phyloP scores from a whole-genome alignment of 2,329 filamentous ascomycete species.

The Arthrobotrys conoides region DNA sequence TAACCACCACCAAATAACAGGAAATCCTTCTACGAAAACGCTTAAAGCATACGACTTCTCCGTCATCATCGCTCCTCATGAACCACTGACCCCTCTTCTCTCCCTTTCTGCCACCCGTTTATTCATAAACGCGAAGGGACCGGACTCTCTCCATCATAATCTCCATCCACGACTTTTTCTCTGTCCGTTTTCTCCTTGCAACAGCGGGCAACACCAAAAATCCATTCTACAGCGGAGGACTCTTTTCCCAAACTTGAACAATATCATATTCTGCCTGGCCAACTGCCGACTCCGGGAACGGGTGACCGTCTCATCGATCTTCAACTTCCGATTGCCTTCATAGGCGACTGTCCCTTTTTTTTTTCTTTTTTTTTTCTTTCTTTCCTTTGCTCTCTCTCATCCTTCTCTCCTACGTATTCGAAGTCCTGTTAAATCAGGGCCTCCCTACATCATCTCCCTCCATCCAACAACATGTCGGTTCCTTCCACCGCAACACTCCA shows the following conservation, averaged over 20 bases:
- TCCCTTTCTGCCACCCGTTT: constrained; percentile 56
- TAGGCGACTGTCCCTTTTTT: not conserved
- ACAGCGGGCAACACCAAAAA: constrained; percentile 48
- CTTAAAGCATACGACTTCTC: not conserved
- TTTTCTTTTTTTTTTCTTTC: not conserved
- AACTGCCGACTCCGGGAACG: constrained; percentile 27
- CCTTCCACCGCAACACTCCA: constrained; percentile 60
- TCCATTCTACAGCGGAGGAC: constrained; percentile 12
- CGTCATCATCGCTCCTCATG: constrained; percentile 46
- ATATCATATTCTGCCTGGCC: not conserved
- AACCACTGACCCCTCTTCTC: constrained; percentile 46
- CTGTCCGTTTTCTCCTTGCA: constrained; percentile 35
- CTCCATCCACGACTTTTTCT: constrained; percentile 18
- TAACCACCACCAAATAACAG: not conserved
- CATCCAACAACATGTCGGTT: constrained; percentile 51
- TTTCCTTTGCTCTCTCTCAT: not conserved
- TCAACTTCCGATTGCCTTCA: constrained; percentile 7
- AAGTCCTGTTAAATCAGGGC: constrained; percentile 22
- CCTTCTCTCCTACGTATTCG: not conserved
- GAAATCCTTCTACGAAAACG: not conserved
- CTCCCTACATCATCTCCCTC: constrained; percentile 23
- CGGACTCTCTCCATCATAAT: constrained; percentile 15
- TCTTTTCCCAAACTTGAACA: too few relatives aligned
- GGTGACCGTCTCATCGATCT: not conserved
- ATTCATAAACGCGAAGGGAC: constrained; percentile 59